Percentiles rank a stretch among this genome's conserved stretches.
phyloP scores from a whole-genome alignment of 345 rosid species.

The Alliaria petiolata region DNA sequence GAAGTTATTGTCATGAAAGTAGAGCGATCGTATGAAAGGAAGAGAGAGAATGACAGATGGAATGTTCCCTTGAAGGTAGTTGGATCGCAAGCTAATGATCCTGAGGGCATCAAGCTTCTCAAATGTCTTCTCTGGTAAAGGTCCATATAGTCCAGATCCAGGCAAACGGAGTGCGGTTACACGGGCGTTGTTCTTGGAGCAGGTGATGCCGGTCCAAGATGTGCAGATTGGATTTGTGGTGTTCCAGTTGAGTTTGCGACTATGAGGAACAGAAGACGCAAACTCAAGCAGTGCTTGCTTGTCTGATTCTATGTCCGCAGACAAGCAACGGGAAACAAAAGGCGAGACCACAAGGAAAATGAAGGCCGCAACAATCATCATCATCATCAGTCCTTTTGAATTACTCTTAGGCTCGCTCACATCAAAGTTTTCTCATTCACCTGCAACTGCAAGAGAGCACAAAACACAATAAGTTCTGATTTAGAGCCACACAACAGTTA shows the following conservation, averaged over 20 bases:
- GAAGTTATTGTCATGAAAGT: constrained; percentile 77
- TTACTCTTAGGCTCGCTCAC: constrained; percentile 14
- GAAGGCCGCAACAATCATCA: constrained; percentile 41
- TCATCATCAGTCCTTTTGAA: constrained; percentile 25
- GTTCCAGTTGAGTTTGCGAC: constrained; percentile 80
- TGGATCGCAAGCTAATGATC: constrained; percentile 76
- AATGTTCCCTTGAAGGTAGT: constrained; percentile 57
- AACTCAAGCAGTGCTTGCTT: constrained; percentile 75
- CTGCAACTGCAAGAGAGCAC: constrained; percentile 16
- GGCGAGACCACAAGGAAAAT: constrained; percentile 36
- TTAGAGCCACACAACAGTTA: neutral
- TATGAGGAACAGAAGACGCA: constrained; percentile 63
- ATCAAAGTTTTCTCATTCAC: constrained; percentile 24
- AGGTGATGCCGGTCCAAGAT: constrained; percentile 80
- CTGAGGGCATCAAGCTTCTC: constrained; percentile 68
- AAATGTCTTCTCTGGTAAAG: constrained; percentile 71
- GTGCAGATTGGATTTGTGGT: constrained; percentile 44
- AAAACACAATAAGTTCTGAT: constrained; percentile 2
- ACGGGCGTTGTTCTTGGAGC: constrained; percentile 45
- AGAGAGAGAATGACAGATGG: constrained; percentile 71
- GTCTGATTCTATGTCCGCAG: constrained; percentile 58
- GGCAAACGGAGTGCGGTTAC: constrained; percentile 78
- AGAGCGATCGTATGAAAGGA: constrained; percentile 60
- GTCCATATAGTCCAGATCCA: constrained; percentile 73
- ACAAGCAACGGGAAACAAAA: constrained; percentile 26